Conservation (phyloP, 805 yeast genomes). For the Candida michaelii region DNA sequence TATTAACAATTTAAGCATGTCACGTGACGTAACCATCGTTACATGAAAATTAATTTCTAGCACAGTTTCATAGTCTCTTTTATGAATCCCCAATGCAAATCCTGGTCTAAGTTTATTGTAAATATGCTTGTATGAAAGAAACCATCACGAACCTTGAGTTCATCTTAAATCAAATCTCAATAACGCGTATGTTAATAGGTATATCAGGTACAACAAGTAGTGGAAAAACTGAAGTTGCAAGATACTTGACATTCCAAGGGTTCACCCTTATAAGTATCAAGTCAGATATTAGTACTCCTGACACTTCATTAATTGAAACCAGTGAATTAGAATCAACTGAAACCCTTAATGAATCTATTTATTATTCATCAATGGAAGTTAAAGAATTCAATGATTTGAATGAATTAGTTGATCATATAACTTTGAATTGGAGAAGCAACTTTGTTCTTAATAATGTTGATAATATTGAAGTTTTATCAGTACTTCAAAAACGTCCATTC, state of each 20-base stretch:
- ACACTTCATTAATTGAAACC: not conserved
- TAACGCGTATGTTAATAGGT: constrained; percentile 61
- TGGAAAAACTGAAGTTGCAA: constrained; percentile 64
- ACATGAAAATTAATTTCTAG: too few relatives aligned
- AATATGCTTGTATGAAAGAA: too few relatives aligned
- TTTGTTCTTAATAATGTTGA: constrained; percentile 58
- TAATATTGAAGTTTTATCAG: constrained; percentile 41
- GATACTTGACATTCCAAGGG: constrained; percentile 56
- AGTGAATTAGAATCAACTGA: not conserved
- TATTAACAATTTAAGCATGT: too few relatives aligned
- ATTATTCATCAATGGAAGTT: constrained; percentile 11
- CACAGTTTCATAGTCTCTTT: too few relatives aligned
- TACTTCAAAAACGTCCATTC: constrained; percentile 70
- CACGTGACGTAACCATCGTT: too few relatives aligned
- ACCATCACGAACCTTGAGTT: not conserved
- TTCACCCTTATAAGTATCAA: constrained; percentile 35
- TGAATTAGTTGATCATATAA: constrained; percentile 58
- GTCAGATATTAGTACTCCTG: not conserved
- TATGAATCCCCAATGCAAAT: too few relatives aligned
- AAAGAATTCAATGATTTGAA: constrained; percentile 37
- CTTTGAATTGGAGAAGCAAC: constrained; percentile 62
- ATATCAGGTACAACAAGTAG: constrained; percentile 68
- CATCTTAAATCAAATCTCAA: not conserved
- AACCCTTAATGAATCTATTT: constrained; percentile 8
- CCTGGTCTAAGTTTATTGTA: too few relatives aligned